Evolutionary conservation across 1,284 basidiomycete genomes (phyloP).

Genomic region (Cutaneotrichosporon cavernicola): DNA sequence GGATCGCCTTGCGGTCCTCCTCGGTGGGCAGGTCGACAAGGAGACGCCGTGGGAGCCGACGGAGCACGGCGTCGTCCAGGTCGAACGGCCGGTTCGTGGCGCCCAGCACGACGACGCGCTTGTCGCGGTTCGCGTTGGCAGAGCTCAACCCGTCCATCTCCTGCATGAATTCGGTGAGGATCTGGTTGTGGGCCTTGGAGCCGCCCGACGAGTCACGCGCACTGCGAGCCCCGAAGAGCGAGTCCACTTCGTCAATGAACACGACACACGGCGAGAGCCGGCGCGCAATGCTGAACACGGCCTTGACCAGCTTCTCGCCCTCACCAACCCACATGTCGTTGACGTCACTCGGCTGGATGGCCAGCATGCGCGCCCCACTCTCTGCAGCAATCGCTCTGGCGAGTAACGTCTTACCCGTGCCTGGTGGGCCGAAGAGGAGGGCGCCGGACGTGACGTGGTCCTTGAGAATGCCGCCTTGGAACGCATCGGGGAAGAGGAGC

Average conservation of each 20-base stretch:
- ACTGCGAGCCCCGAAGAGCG: constrained; percentile 83
- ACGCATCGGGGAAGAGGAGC: constrained; percentile 82
- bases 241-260: constrained; percentile 95
- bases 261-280: constrained; percentile 87
- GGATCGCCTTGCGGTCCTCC: constrained; percentile 76
- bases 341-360: constrained; percentile 56
- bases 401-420: constrained; percentile 85
- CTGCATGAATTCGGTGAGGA: constrained; percentile 84
- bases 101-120: constrained; percentile 86
- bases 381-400: constrained; percentile 89
- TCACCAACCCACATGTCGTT: constrained; percentile 76
- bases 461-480: constrained; percentile 85
- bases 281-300: constrained; percentile 85
- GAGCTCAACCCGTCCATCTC: constrained; percentile 89
- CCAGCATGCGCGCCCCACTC: constrained; percentile 83
- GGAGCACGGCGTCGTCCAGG: constrained; percentile 61
- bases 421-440: constrained; percentile 81
- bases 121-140: constrained; percentile 66
- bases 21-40: constrained; percentile 80
- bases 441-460: constrained; percentile 85
- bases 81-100: constrained; percentile 74
- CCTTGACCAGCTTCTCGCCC: constrained; percentile 89
- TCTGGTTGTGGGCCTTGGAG: constrained; percentile 68
- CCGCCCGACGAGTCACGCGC: constrained; percentile 76
- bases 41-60: constrained; percentile 76